A percentile compares a stretch with the other conserved stretches of the same genome.
Evolutionary conservation across 208 protist species (phyloP).

Genomic region (Wallacemonas sp.): DNA sequence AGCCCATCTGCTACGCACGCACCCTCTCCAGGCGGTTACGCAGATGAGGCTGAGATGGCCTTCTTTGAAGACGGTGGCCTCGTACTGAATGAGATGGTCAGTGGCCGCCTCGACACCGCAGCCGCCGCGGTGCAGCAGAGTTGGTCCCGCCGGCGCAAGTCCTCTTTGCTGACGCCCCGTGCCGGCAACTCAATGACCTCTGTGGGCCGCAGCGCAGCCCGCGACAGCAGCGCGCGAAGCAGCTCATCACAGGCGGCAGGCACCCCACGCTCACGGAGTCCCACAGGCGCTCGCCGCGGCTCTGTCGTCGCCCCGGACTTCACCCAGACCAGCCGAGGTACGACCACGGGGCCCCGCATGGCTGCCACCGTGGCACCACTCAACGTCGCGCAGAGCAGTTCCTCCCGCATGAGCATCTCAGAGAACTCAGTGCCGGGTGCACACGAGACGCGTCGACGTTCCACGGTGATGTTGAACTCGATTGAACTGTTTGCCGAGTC

Average conservation of each 20-base stretch:
- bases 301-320: neutral
- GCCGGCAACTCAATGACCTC: neutral
- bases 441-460: no score
- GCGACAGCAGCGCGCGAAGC: slow-evolving; percentile 7
- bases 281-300: neutral
- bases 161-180: slow-evolving; percentile 1
- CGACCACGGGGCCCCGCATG: neutral
- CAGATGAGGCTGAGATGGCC: neutral
- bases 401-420: slow-evolving; percentile 4
- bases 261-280: slow-evolving; percentile 4
- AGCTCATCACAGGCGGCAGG: neutral
- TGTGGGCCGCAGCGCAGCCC: neutral
- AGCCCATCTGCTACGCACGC: no score
- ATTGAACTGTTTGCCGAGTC: no score
- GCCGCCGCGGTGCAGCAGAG: neutral
- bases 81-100: slow-evolving; percentile 10
- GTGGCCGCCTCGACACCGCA: neutral
- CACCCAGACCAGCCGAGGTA: neutral
- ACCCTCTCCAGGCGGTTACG: no score
- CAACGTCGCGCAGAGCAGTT: slow-evolving; percentile 11
- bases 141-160: neutral
- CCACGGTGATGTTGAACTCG: no score
- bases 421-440: neutral
- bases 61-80: slow-evolving; percentile 12
- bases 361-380: slow-evolving; percentile 8